Conservation (phyloP, 2,329 filamentous ascomycete species). For the Aspergillus quadricinctus region DNA sequence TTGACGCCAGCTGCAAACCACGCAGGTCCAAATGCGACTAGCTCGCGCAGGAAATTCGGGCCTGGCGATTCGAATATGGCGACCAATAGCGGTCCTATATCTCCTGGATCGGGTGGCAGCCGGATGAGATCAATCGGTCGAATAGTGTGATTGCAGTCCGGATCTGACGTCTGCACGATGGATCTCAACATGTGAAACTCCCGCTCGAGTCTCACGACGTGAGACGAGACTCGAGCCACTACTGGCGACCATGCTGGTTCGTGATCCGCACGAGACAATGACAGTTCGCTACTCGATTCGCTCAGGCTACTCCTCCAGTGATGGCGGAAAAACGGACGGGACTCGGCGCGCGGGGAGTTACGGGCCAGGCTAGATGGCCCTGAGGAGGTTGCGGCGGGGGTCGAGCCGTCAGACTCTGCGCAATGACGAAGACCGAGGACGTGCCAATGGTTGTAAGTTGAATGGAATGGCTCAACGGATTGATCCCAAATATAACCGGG, state of each 20-base stretch:
- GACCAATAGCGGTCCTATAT: slow-evolving; percentile 68
- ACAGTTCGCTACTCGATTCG: slow-evolving; percentile 43
- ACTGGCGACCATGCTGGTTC: slow-evolving; percentile 56
- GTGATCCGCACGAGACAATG: slow-evolving; percentile 36
- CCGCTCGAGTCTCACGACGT: slow-evolving; percentile 77
- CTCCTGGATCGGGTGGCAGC: slow-evolving; percentile 62
- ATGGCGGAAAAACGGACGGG: slow-evolving; percentile 37
- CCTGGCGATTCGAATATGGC: slow-evolving; percentile 79
- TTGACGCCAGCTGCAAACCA: slow-evolving; percentile 59
- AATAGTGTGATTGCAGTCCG: slow-evolving; percentile 69
- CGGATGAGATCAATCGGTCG: slow-evolving; percentile 75
- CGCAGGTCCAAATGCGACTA: slow-evolving; percentile 74
- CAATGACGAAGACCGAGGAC: slow-evolving; percentile 59
- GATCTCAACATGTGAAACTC: slow-evolving; percentile 78
- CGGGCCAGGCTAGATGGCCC: slow-evolving; percentile 41
- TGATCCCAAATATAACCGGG: slow-evolving; percentile 76
- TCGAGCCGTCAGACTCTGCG: slow-evolving; percentile 44
- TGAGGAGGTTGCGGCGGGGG: slow-evolving; percentile 44
- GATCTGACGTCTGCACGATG: slow-evolving; percentile 67
- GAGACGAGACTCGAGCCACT: slow-evolving; percentile 76
- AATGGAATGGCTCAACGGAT: slow-evolving; percentile 44
- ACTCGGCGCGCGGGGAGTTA: slow-evolving; percentile 41
- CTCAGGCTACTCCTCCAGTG: slow-evolving; percentile 52
- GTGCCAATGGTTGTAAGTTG: slow-evolving; percentile 87
- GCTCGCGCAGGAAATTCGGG: slow-evolving; percentile 63